Percentiles rank a stretch among this genome's conserved stretches.
These are phyloP conservation scores for Malus orientalis DNA, from an alignment of 306 rosid species.

Conservation along the genomic window DNA sequence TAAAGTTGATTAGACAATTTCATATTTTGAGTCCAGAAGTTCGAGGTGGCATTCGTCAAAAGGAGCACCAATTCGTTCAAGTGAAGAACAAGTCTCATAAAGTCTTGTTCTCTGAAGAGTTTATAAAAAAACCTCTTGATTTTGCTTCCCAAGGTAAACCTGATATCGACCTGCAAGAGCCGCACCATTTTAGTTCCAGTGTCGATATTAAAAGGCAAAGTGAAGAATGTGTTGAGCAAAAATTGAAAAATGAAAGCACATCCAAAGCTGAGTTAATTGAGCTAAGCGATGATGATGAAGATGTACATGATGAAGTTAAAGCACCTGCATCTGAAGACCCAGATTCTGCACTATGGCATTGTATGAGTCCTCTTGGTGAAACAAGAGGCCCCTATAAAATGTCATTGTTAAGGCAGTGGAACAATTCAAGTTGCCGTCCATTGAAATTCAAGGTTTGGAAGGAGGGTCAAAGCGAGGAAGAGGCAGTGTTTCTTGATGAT, in stretches of 20 bases:
- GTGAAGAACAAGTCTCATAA: conserved; percentile 1
- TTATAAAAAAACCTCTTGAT: not conserved
- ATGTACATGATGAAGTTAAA: not conserved
- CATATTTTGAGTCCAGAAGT: conserved; percentile 1
- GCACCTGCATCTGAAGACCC: conserved; percentile 22
- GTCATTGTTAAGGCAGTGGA: conserved; percentile 46
- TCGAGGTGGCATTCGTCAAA: conserved; percentile 10
- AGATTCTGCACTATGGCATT: conserved; percentile 29
- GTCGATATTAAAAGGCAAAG: not conserved
- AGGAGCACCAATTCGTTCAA: conserved; percentile 4
- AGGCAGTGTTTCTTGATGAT: conserved; percentile 43
- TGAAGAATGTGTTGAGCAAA: too few relatives aligned
- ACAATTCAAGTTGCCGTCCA: conserved; percentile 11
- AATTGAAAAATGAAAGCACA: conserved; percentile 9
- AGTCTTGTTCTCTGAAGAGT: conserved; percentile 3
- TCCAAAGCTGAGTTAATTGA: conserved; percentile 6
- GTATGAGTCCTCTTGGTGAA: conserved; percentile 40
- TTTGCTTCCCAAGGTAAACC: not conserved
- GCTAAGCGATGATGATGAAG: conserved; percentile 10
- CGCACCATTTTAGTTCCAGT: conserved; percentile 14
- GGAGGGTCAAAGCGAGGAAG: conserved; percentile 43
- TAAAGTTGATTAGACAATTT: conserved; percentile 12
- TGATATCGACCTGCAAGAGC: not conserved
- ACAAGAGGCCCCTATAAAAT: conserved; percentile 42
- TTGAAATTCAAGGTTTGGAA: conserved; percentile 55